These are phyloP conservation scores for Rhodotorula sp. DNA, from an alignment of 1,284 basidiomycete species.

Conservation along the genomic window DNA sequence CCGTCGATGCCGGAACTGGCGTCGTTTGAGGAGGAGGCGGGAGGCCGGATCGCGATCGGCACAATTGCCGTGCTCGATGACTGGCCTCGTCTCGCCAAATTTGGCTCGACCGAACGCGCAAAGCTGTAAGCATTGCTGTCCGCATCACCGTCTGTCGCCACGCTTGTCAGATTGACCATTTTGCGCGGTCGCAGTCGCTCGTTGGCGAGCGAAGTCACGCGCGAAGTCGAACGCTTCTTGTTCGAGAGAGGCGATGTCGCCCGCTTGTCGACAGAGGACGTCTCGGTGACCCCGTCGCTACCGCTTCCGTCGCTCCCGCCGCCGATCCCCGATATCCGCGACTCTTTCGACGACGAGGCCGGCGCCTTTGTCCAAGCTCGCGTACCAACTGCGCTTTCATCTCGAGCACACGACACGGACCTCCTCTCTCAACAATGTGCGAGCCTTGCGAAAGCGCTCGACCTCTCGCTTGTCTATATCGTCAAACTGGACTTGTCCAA, in stretches of 20 bases:
- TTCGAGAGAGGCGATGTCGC: slow-evolving; percentile 6
- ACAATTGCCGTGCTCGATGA: slow-evolving; percentile 22
- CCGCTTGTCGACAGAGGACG: background rate
- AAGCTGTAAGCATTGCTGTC: slow-evolving; percentile 5
- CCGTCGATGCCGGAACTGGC: slow-evolving; percentile 23
- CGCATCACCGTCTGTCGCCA: background rate
- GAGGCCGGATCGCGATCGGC: slow-evolving; percentile 26
- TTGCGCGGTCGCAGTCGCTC: slow-evolving; percentile 11
- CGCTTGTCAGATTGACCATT: background rate
- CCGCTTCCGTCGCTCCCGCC: background rate
- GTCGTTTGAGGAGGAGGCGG: slow-evolving; percentile 15
- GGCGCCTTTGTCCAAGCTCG: background rate
- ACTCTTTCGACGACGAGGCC: background rate
- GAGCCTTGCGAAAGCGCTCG: slow-evolving; percentile 34
- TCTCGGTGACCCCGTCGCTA: background rate
- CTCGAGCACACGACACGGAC: background rate
- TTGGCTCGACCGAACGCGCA: slow-evolving; percentile 10
- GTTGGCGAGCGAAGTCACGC: slow-evolving; percentile 21
- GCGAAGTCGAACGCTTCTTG: slow-evolving; percentile 23
- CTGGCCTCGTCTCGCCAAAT: slow-evolving; percentile 6
- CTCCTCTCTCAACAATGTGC: slow-evolving; percentile 11
- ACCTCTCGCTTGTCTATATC: slow-evolving; percentile 44
- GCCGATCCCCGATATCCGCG: background rate
- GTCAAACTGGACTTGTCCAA: slow-evolving; percentile 30
- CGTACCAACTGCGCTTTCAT: background rate